Evolutionary conservation across 2,329 filamentous ascomycete species (phyloP), one percentile per base, ranked within the genome.

Genomic region (Fusarium sp.): DNA sequence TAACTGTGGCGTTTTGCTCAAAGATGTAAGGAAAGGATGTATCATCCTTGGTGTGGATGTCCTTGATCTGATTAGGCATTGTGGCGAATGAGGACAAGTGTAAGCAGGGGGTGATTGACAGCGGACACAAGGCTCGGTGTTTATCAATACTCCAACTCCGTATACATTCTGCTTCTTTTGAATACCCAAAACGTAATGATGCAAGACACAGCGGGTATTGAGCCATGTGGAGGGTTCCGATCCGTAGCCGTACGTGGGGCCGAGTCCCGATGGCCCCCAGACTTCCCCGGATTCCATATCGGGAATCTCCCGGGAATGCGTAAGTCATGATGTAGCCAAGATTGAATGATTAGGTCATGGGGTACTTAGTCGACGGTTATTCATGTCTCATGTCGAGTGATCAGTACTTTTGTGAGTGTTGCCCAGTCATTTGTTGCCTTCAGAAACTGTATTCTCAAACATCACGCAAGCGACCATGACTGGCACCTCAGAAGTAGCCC

Each of bases 11-110:
- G 70, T 84, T 82, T 60, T 83, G 81, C 69, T 81, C 76, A 55
- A 79, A 80, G 16, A 89, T 81, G 79, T 89, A 89, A 0, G 76
- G 73, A 62, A 79, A 80, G 5, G 77, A 78, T 7, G 70, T 73
- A 9, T 79, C 72, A 59, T 81, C 80, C n/a, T 79, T 73, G 0
- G 64, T 74, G 27, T 75, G 74, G 20, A 81, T 70, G 58, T 81
- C 79, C 17, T 71, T 76, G 42, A 77, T 78, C n/a, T 69, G 36
- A 61, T 80, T 80, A 6, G 79, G 79, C 80, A 81, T 81, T 3
- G 31, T 73, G 29, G 35, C 29, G 22, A 44, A 51, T 10, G n/a
- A 38, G 42, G 20, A 27, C 22, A 38, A 4, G 8, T 35, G 8
- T 36, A 22, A 24, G 17, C 55, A 57, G 55, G 35, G 35, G 55